phyloP scores from a whole-genome alignment of 768 basidiomycete species.

The Podaxis sp. region DNA sequence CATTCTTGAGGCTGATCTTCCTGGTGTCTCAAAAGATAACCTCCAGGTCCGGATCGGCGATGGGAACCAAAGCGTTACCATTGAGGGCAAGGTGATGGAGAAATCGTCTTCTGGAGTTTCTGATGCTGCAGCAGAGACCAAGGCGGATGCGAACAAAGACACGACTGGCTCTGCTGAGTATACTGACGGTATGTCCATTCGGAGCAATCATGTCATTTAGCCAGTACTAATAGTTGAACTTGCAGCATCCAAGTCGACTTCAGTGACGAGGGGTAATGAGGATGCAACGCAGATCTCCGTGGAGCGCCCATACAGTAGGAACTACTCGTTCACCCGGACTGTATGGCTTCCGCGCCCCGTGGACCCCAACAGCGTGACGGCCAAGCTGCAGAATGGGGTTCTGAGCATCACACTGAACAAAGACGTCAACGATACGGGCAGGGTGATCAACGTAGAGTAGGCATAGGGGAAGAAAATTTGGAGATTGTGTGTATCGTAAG shows the following conservation, averaged over 20 bases:
- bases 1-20: constrained; percentile 73
- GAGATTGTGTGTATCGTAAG: neutral
- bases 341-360: constrained; percentile 69
- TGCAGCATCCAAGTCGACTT: constrained; percentile 16
- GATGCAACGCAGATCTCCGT: constrained; percentile 47
- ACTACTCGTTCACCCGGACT: constrained; percentile 61
- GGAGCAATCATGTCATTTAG: neutral
- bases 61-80: constrained; percentile 66
- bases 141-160: constrained; percentile 17
- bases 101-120: neutral
- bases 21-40: constrained; percentile 77
- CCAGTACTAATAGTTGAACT: neutral
- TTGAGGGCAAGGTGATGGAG: constrained; percentile 55
- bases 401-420: constrained; percentile 62
- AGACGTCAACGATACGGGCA: constrained; percentile 53
- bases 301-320: constrained; percentile 59
- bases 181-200: constrained; percentile 28
- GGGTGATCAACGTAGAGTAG: constrained; percentile 43
- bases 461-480: neutral
- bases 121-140: constrained; percentile 13
- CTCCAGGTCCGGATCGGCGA: constrained; percentile 70
- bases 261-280: constrained; percentile 24
- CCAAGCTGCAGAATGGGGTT: constrained; percentile 68
- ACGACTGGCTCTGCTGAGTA: constrained; percentile 19
- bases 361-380: constrained; percentile 54